Conservation (phyloP, 805 yeast genomes). For the Teunomyces atbi region DNA sequence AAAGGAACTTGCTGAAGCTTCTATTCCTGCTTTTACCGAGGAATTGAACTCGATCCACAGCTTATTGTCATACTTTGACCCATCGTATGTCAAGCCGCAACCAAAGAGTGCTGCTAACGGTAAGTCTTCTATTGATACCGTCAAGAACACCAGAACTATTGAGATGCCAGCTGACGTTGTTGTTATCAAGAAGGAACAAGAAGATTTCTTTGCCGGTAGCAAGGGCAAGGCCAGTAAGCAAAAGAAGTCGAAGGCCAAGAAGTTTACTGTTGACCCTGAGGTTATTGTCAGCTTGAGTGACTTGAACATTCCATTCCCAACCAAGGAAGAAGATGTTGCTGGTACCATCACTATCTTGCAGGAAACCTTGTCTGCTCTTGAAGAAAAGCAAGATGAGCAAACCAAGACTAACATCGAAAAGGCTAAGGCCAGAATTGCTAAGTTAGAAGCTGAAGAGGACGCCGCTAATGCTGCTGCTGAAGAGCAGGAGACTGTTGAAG, state of each 20-base stretch:
- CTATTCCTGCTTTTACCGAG: conserved; percentile 76
- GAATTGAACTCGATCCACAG: conserved; percentile 78
- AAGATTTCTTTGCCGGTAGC: conserved; percentile 53
- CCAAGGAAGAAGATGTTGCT: conserved; percentile 67
- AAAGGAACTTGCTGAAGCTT: conserved; percentile 67
- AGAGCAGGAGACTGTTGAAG: conserved; percentile 29
- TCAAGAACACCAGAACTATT: conserved; percentile 44
- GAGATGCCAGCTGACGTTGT: conserved; percentile 65
- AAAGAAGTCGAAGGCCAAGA: conserved; percentile 53
- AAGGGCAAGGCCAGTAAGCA: conserved; percentile 43
- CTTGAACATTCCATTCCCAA: conserved; percentile 76
- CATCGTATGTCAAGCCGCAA: conserved; percentile 63
- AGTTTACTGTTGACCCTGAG: conserved; percentile 75
- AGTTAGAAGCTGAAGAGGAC: conserved; percentile 53
- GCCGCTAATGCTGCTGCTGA: conserved; percentile 33
- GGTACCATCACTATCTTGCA: conserved; percentile 64
- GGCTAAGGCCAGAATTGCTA: conserved; percentile 75
- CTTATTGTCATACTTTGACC: conserved; percentile 73
- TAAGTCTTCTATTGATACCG: conserved; percentile 19
- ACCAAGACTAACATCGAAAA: conserved; percentile 72
- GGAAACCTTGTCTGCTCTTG: conserved; percentile 66
- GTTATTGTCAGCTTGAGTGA: conserved; percentile 74
- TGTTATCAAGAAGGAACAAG: conserved; percentile 61
- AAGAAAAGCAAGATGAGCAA: conserved; percentile 73
- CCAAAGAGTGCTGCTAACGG: conserved; percentile 23